These are phyloP conservation scores for Sarocladium brachiariae DNA, from an alignment of 2,329 filamentous ascomycete species.

Conservation along the genomic window DNA sequence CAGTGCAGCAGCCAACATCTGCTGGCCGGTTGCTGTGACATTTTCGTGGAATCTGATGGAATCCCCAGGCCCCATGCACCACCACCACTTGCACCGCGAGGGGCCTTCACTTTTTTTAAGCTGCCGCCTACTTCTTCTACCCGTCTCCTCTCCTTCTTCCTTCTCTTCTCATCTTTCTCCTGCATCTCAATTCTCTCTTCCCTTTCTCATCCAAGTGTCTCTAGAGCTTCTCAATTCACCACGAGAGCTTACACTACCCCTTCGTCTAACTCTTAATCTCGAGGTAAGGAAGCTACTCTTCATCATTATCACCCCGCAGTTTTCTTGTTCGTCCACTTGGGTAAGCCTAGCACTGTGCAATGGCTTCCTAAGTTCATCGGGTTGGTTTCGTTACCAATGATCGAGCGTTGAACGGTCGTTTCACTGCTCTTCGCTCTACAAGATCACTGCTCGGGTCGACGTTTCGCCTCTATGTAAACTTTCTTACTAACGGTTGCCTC, in stretches of 20 bases:
- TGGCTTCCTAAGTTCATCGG: no score
- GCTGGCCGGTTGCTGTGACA: constrained; percentile 1
- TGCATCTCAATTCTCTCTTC: constrained; percentile 17
- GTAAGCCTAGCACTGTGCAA: no score
- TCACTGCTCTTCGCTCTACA: no score
- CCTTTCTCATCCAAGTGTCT: constrained; percentile 15
- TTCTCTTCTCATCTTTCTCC: constrained; percentile 16
- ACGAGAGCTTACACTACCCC: constrained; percentile 12
- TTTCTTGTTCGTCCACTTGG: neutral
- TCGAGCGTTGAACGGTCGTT: neutral
- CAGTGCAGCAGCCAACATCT: no score
- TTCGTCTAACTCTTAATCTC: constrained; percentile 14
- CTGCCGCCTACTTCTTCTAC: constrained; percentile 16
- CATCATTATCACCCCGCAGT: neutral
- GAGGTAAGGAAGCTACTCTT: constrained; percentile 16
- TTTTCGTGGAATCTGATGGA: constrained; percentile 39
- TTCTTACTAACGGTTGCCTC: constrained; percentile 17
- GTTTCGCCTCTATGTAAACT: no score
- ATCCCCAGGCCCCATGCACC: constrained; percentile 27
- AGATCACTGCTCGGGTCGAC: no score
- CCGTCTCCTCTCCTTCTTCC: constrained; percentile 11
- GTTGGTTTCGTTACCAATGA: no score
- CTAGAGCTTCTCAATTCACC: constrained; percentile 11
- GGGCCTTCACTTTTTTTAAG: constrained; percentile 31
- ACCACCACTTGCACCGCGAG: constrained; percentile 17